phyloP scores from a whole-genome alignment of 2,329 filamentous ascomycete genomes.

The Phialocephala sp. region DNA sequence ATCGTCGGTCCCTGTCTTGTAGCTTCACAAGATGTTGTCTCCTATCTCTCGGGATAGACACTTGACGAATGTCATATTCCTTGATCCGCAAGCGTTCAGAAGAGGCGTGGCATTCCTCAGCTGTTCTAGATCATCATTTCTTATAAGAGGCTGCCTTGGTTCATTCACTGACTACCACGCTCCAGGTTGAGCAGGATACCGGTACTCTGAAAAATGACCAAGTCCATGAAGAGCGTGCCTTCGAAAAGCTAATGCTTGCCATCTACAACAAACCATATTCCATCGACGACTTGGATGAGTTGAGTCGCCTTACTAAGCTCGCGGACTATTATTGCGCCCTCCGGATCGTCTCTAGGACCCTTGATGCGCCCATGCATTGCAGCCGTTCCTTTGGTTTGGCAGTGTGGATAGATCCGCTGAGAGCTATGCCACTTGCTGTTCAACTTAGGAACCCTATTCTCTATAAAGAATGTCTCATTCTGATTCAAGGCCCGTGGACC shows the following conservation, averaged over 20 bases:
- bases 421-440: not conserved
- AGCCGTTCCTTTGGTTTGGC: not conserved
- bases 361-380: slow-evolving; percentile 8
- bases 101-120: too few species aligned
- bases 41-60: too few species aligned
- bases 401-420: not conserved
- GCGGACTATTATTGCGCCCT: slow-evolving; percentile 19
- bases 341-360: slow-evolving; percentile 10
- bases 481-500: not conserved
- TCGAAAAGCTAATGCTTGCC: not conserved
- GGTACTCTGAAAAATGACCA: too few species aligned
- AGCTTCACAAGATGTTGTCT: too few species aligned
- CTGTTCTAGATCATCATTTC: too few species aligned
- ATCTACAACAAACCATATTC: slow-evolving; percentile 5
- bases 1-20: not conserved
- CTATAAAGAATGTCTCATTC: not conserved
- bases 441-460: not conserved
- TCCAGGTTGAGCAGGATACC: too few species aligned
- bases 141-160: too few species aligned
- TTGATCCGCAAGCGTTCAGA: too few species aligned
- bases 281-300: not conserved
- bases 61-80: too few species aligned
- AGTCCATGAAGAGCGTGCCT: not conserved
- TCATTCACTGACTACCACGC: too few species aligned
- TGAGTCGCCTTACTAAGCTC: not conserved